Base-by-base conservation (phyloP, 2,329 filamentous ascomycete species). In the Nemania diffusa region DNA sequence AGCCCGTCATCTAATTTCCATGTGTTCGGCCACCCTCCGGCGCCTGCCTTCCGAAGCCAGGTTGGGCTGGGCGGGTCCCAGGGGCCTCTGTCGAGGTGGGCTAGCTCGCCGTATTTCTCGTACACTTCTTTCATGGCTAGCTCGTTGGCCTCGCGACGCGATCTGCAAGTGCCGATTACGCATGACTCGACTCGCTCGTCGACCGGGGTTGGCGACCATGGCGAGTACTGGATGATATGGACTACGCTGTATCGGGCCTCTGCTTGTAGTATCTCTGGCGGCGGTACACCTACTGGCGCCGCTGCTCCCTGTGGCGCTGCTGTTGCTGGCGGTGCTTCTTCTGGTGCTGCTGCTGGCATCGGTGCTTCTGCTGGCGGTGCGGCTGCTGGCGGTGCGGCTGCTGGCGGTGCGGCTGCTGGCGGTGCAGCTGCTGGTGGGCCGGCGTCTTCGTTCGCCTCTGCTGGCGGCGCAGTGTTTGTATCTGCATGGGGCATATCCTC, bases 1-100 rank as follows among this genome's bases (percentile, higher is more conserved):
- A 9, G 26, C 7, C 60, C 65, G 26, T 57, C 52, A 7, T 57
- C 51, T 9, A 67, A 6, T 15, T 64, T 52, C 65, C 65, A 67
- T 2, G 60, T 67, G 13, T 57, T 64, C 1, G 65, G 60, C 60
- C 60, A 60, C 13, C 5, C 1, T 15, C 9, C 40, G 1, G 48
- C 11, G 5, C 40, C 60, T 1, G 50, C 48, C n/a, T 60, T 34
- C 17, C 32, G 65, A 26, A 67, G 58, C 65, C 65, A 67, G 20
- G 29, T 27, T 5, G 42, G 13, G 11, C 51, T 29, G 2, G 65
- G 65, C 2, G 50, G 40, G 2, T 27, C 2, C 8, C 5, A 53
- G 15, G 27, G 8, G 17, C 22, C 20, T n/a, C 29, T 26, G 5
- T 11, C 29, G 1, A 9, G 4, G 22, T 67, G 65, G 6, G 65